Evolutionary conservation across 768 basidiomycete genomes (phyloP).

Genomic region (Mycena sanguinolenta): DNA sequence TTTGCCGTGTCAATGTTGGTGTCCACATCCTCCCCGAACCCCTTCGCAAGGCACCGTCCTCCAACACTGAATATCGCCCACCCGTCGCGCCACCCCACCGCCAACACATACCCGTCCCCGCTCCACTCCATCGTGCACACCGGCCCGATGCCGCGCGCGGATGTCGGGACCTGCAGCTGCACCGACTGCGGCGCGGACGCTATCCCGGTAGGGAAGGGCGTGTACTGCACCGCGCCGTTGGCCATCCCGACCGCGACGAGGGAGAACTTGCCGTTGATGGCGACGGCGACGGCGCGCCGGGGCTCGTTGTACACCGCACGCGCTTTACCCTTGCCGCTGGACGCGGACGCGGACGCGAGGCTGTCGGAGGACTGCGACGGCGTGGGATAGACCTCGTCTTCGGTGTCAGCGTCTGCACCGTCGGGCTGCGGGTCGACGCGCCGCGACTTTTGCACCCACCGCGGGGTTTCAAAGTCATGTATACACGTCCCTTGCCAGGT

Average conservation of each 20-base stretch:
- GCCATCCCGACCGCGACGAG: slow-evolving; percentile 81
- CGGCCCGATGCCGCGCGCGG: slow-evolving; percentile 69
- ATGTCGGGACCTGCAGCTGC: slow-evolving; percentile 72
- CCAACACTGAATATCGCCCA: slow-evolving; percentile 94
- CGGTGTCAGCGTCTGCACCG: slow-evolving; percentile 14
- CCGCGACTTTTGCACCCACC: slow-evolving; percentile 85
- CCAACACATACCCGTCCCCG: slow-evolving; percentile 94
- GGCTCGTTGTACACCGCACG: slow-evolving; percentile 70
- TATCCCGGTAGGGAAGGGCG: slow-evolving; percentile 77
- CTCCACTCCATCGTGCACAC: slow-evolving; percentile 89
- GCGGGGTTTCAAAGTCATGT: slow-evolving; percentile 79
- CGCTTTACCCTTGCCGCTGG: slow-evolving; percentile 26
- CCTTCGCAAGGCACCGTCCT: slow-evolving; percentile 87
- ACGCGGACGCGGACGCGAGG: not conserved
- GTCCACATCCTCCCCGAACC: slow-evolving; percentile 72
- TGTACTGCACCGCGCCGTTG: slow-evolving; percentile 71
- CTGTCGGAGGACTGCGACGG: slow-evolving; percentile 20
- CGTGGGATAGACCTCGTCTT: slow-evolving; percentile 15
- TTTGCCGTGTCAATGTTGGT: slow-evolving; percentile 62
- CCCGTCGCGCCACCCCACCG: slow-evolving; percentile 90
- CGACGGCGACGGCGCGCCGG: slow-evolving; percentile 71
- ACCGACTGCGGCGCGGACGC: slow-evolving; percentile 65
- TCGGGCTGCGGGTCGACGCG: slow-evolving; percentile 63
- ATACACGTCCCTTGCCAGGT: slow-evolving; percentile 86
- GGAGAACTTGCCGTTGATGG: slow-evolving; percentile 86